Conservation (phyloP, 805 yeast genomes). For the Debaryomyces tyrocola region DNA sequence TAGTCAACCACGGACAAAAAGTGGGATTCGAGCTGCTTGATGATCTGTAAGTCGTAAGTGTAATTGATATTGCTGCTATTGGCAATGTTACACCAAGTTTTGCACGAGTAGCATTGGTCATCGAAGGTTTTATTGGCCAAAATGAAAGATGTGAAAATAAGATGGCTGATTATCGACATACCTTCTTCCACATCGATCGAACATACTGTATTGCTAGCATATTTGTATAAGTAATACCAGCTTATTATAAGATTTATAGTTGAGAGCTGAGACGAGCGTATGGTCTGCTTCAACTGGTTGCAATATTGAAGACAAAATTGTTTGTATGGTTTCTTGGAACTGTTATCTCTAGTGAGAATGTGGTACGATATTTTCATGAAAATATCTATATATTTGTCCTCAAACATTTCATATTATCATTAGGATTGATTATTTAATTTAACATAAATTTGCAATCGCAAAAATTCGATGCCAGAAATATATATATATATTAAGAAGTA, state of each 20-base stretch:
- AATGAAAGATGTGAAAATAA: constrained; percentile 24
- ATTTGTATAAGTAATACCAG: constrained; percentile 24
- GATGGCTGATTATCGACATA: constrained; percentile 16
- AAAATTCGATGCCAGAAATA: no score
- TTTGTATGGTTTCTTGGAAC: constrained; percentile 1
- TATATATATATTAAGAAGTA: no score
- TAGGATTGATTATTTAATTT: no score
- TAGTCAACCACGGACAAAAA: constrained; percentile 27
- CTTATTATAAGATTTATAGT: constrained; percentile 22
- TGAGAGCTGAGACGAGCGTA: constrained; percentile 21
- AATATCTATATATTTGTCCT: neutral
- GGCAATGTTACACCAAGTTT: constrained; percentile 45
- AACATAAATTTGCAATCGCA: no score
- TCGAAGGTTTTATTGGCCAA: constrained; percentile 45
- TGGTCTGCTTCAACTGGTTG: constrained; percentile 12
- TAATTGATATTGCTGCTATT: constrained; percentile 10
- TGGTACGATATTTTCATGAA: neutral
- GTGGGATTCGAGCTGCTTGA: constrained; percentile 28
- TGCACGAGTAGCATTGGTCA: constrained; percentile 51
- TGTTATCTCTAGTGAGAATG: neutral
- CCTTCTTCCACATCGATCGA: constrained; percentile 9
- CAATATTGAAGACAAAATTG: constrained; percentile 9
- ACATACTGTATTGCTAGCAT: constrained; percentile 10
- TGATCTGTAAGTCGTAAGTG: constrained; percentile 12
- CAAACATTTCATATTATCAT: constrained; percentile 1